Conservation (phyloP, 495 filamentous ascomycete species). For the Lophiotrema nucula region DNA sequence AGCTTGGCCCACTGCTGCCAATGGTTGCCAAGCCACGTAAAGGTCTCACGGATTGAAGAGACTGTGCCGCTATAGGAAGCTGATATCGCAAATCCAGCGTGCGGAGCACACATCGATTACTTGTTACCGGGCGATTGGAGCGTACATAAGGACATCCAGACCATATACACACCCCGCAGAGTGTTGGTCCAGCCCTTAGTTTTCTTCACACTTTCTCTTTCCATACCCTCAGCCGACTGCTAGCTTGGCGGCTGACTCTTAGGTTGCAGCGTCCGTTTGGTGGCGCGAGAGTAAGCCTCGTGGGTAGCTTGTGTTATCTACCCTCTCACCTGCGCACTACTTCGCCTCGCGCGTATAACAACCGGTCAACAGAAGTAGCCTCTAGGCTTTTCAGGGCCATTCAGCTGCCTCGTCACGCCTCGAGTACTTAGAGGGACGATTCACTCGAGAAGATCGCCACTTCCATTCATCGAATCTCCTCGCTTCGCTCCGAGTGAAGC, state of each 20-base stretch:
- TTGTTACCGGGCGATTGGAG: slow-evolving; percentile 25
- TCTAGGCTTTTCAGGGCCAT: no score
- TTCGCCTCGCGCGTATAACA: slow-evolving; percentile 12
- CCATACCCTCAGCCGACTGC: background rate
- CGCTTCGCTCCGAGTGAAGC: background rate
- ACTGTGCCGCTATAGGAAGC: slow-evolving; percentile 17
- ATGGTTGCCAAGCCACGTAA: background rate
- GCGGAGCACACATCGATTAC: slow-evolving; percentile 5
- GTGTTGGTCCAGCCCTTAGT: background rate
- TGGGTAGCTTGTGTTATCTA: background rate
- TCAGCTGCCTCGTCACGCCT: no score
- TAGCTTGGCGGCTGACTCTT: slow-evolving; percentile 20
- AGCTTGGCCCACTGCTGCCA: slow-evolving; percentile 1
- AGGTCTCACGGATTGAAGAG: background rate
- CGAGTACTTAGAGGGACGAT: slow-evolving; percentile 1
- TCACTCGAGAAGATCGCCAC: background rate
- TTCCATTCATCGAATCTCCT: background rate
- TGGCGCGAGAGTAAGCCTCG: slow-evolving; percentile 23
- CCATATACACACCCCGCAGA: background rate
- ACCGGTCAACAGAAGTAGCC: no score
- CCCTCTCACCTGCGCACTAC: background rate
- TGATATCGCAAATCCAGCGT: slow-evolving; percentile 10
- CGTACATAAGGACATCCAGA: slow-evolving; percentile 9
- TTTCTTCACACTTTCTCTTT: background rate
- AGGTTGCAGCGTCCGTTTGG: slow-evolving; percentile 7